Percentiles rank a stretch among this genome's conserved stretches.
These are phyloP conservation scores for Musa itinerans DNA, from an alignment of 176 grass and related monocot species.

Conservation along the genomic window DNA sequence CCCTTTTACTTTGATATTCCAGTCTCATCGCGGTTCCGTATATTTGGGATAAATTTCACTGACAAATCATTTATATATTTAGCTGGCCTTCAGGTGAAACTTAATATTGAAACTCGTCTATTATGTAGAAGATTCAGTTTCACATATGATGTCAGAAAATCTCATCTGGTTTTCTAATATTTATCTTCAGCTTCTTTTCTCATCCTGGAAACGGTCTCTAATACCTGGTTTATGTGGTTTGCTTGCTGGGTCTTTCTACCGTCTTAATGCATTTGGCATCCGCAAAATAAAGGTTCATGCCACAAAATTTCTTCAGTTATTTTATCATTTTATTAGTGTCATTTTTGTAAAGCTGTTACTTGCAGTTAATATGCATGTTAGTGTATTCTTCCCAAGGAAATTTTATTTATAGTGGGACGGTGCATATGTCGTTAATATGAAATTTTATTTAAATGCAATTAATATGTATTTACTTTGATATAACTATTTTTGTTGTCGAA, in stretches of 20 bases:
- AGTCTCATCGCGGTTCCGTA: constrained; percentile 60
- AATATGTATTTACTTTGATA: no score
- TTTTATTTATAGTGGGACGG: no score
- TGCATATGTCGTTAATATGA: no score
- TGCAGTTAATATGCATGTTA: no score
- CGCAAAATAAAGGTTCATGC: constrained; percentile 68
- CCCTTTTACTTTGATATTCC: constrained; percentile 95
- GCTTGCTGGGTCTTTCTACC: constrained; percentile 65
- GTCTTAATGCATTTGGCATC: constrained; percentile 74
- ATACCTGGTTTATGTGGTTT: constrained; percentile 82
- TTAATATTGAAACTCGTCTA: constrained; percentile 8
- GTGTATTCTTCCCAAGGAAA: no score
- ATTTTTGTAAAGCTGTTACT: not conserved
- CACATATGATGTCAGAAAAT: not conserved
- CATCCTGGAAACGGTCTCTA: constrained; percentile 64
- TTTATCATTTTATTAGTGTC: not conserved
- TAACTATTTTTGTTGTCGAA: no score
- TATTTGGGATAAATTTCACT: constrained; percentile 48
- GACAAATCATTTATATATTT: constrained; percentile 94
- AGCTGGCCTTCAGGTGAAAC: constrained; percentile 77
- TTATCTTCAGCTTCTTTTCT: constrained; percentile 66
- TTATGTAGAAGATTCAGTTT: not conserved
- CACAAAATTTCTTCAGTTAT: not conserved
- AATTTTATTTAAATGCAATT: no score
- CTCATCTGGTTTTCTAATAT: constrained; percentile 18